Evolutionary conservation across 257 asterid genomes (phyloP).

Genomic region (Henckelia pumila): DNA sequence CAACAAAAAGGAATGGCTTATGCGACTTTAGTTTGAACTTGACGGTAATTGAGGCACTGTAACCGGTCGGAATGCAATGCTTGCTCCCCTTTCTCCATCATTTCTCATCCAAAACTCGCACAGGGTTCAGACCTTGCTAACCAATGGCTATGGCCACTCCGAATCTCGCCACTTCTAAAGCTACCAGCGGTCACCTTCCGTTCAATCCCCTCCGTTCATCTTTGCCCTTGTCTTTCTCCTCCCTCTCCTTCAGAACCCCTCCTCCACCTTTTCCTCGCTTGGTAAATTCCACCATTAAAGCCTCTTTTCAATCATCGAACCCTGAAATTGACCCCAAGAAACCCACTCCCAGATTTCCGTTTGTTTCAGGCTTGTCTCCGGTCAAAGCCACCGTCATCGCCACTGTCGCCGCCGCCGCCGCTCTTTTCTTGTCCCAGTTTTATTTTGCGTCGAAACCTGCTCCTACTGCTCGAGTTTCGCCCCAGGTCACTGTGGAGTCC

Average conservation of each 20-base stretch:
- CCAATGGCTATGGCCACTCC: background rate
- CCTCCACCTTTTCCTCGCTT: slow-evolving; percentile 29
- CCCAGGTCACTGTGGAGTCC: slow-evolving; percentile 34
- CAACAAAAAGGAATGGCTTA: too few species aligned
- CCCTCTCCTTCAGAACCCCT: slow-evolving; percentile 32
- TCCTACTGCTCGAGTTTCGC: slow-evolving; percentile 29
- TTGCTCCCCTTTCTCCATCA: too few species aligned
- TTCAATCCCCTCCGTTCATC: slow-evolving; percentile 27
- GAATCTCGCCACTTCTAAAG: background rate
- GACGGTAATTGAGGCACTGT: too few species aligned
- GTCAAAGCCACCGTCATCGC: slow-evolving; percentile 39
- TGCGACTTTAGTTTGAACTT: too few species aligned
- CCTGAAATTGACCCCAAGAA: background rate
- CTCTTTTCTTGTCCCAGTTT: slow-evolving; percentile 39
- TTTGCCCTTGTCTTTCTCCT: slow-evolving; percentile 27
- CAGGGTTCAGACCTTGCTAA: background rate
- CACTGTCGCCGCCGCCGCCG: slow-evolving; percentile 49
- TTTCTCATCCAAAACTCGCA: too few species aligned
- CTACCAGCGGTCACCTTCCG: background rate
- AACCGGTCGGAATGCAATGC: too few species aligned
- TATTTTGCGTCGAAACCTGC: slow-evolving; percentile 25
- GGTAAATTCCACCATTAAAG: slow-evolving; percentile 30
- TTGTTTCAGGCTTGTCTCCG: slow-evolving; percentile 27
- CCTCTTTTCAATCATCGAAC: slow-evolving; percentile 31
- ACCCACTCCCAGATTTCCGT: background rate